These are phyloP conservation scores for Bidens hawaiensis DNA, from an alignment of 140 eudicot genomes.

Conservation along the genomic window DNA sequence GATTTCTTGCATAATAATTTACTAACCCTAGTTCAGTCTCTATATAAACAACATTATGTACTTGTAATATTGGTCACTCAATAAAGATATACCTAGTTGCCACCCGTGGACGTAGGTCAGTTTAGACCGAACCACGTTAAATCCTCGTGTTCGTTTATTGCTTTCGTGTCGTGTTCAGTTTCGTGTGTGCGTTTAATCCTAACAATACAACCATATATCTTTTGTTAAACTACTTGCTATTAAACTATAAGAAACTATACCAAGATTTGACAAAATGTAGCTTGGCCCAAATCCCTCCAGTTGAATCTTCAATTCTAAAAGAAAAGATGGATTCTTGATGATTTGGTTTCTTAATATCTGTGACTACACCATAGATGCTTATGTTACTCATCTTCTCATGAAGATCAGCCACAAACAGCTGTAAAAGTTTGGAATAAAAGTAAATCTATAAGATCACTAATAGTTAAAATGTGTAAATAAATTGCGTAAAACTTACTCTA, in stretches of 20 bases:
- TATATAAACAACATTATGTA: too few species aligned
- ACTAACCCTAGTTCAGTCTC: too few species aligned
- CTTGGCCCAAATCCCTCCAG: slow-evolving; percentile 74
- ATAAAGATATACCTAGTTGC: too few species aligned
- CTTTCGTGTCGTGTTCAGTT: too few species aligned
- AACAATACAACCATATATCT: neutral
- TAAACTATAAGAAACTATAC: slow-evolving; percentile 27
- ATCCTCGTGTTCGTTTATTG: too few species aligned
- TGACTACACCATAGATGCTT: slow-evolving; percentile 72
- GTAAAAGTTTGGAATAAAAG: slow-evolving; percentile 51
- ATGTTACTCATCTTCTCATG: slow-evolving; percentile 85
- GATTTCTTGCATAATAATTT: too few species aligned
- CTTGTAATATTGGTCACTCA: too few species aligned
- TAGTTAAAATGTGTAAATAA: too few species aligned
- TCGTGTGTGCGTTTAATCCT: too few species aligned
- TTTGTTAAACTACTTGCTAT: neutral
- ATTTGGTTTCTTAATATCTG: slow-evolving; percentile 38
- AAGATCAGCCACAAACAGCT: slow-evolving; percentile 77
- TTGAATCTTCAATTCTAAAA: slow-evolving; percentile 62
- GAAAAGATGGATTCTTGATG: slow-evolving; percentile 32
- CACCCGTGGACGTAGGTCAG: too few species aligned
- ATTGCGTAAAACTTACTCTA: slow-evolving; percentile 41
- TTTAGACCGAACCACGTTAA: too few species aligned
- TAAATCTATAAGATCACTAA: slow-evolving; percentile 25
- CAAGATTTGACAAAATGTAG: slow-evolving; percentile 66